Evolutionary conservation across 2,329 filamentous ascomycete genomes (phyloP), one percentile per base, ranked within the genome.

Genomic region (Paecilomyces fulvus): DNA sequence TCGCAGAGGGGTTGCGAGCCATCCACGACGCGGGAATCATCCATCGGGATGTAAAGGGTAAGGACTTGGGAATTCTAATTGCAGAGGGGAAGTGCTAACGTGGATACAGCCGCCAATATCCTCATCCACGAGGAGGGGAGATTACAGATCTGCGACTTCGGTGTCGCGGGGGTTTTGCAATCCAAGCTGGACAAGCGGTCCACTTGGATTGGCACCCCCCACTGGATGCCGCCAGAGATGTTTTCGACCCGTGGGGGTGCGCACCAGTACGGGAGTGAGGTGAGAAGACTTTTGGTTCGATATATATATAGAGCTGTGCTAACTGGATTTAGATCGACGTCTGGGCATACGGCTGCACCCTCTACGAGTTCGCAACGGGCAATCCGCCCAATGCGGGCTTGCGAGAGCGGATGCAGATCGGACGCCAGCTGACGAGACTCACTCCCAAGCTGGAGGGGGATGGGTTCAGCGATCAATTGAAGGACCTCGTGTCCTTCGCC

Each of bases 151-250:
- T 85, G 84, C 64, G 84, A 87, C 62, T 87, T 87, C 64, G 84
- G 84, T 59, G 82, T 87, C 25, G 82, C 84, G 33, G 83, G 81
- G n/a, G 74, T 84, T 8, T 73, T 86, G 9, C 81, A 86, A 60
- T 80, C 78, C 3, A 77, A 82, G 56, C 74, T 77, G 55, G 80
- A 82, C 56, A 87, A 86, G 69, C 76, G 84, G 55, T 80, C 80
- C 9, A 87, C 84, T 3, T 84, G 86, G 67, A 82, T 87, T 53
- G 84, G 84, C 23, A 87, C 84, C 3, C 81, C 83, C 2, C 80
- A 85, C 64, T 87, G 83, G 81, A 85, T 87, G 83, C 80, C 84
- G 5, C 82, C 81, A 3, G 84, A 87, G 65, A 75, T 86, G 67
- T 78, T 78, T 59, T 64, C 71, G 49, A 67, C 65, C 49, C 65